Evolutionary conservation across 371 early-diverging fungal genomes (phyloP).

Genomic region (Circinella minor): DNA sequence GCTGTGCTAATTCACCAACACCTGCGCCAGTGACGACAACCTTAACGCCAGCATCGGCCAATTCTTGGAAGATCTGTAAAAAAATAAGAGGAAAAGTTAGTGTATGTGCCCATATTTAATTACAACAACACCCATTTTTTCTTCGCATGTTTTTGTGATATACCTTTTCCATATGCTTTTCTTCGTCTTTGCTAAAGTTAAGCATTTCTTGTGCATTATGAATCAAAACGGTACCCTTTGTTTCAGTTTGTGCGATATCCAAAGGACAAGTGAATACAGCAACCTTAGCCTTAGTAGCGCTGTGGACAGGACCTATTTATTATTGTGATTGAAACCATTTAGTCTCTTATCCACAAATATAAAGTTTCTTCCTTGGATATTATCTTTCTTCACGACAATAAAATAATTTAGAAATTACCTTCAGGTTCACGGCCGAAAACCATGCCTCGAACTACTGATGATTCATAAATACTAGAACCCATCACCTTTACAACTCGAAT

Average conservation of each 20-base stretch:
- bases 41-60: slow-evolving; percentile 93
- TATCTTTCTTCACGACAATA: neutral
- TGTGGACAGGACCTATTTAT: slow-evolving; percentile 51
- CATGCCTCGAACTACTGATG: slow-evolving; percentile 96
- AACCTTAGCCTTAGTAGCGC: slow-evolving; percentile 86
- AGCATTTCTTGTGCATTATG: slow-evolving; percentile 97
- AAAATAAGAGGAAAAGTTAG: neutral
- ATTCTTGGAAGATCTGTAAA: slow-evolving; percentile 72
- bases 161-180: slow-evolving; percentile 73
- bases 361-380: no score
- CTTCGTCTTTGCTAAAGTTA: slow-evolving; percentile 95
- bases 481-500: slow-evolving; percentile 98
- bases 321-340: no score
- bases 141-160: neutral
- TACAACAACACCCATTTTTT: neutral
- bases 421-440: slow-evolving; percentile 97
- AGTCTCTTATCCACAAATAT: no score
- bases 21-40: slow-evolving; percentile 91
- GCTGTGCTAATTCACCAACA: slow-evolving; percentile 93
- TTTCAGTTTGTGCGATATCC: slow-evolving; percentile 96
- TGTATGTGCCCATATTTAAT: neutral
- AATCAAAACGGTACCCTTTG: slow-evolving; percentile 99
- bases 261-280: slow-evolving; percentile 98
- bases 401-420: slow-evolving; percentile 47
- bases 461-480: slow-evolving; percentile 93